Conservation (phyloP, 805 yeast genomes). For the Kazachstania viticola region DNA sequence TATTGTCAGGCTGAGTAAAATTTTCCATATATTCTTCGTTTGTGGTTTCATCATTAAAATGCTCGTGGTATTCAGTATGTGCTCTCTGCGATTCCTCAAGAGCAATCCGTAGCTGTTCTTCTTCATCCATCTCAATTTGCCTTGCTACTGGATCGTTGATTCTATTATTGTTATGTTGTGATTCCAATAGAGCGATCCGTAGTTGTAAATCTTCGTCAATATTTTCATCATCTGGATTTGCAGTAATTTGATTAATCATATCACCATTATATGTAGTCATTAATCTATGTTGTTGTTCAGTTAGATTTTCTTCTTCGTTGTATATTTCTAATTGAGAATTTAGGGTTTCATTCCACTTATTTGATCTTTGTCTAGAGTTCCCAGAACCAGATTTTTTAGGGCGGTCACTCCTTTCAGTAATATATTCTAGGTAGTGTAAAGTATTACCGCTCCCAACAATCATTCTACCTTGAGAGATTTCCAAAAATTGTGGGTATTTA, state of each 20-base stretch:
- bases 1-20: no score
- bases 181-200: slow-evolving; percentile 26
- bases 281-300: slow-evolving; percentile 10
- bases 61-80: no score
- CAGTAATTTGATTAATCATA: slow-evolving; percentile 5
- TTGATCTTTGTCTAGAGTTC: slow-evolving; percentile 8
- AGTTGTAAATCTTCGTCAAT: slow-evolving; percentile 23
- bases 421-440: slow-evolving; percentile 21
- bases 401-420: slow-evolving; percentile 10
- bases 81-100: slow-evolving; percentile 12
- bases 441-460: slow-evolving; percentile 21
- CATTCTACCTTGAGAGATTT: slow-evolving; percentile 24
- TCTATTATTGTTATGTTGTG: slow-evolving; percentile 8
- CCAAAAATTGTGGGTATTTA: slow-evolving; percentile 20
- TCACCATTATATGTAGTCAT: slow-evolving; percentile 22
- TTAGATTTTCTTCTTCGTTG: slow-evolving; percentile 18
- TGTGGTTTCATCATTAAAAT: not conserved
- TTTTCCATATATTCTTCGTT: not conserved
- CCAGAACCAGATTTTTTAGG: slow-evolving; percentile 1
- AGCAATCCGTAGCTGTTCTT: slow-evolving; percentile 11
- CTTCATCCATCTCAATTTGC: slow-evolving; percentile 4
- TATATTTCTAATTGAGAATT: slow-evolving; percentile 17
- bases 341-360: slow-evolving; percentile 23
- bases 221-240: slow-evolving; percentile 7
- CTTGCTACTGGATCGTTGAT: slow-evolving; percentile 1